phyloP scores from a whole-genome alignment of 495 filamentous ascomycete species.

The Alectoria sarmentosa region DNA sequence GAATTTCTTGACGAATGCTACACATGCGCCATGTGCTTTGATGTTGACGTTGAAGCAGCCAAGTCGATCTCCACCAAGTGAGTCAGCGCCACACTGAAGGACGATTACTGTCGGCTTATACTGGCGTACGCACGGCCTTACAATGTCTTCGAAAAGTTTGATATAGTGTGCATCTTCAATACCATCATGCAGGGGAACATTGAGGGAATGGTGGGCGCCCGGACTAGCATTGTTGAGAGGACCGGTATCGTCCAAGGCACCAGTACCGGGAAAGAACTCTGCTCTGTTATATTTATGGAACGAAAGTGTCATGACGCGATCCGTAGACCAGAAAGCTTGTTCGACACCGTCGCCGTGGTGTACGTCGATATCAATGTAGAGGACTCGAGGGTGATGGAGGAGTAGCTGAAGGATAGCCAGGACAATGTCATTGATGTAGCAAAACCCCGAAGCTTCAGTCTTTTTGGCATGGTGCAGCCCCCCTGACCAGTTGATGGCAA shows the following conservation, averaged over 20 bases:
- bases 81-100: slow-evolving; percentile 94
- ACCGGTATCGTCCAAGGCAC: slow-evolving; percentile 51
- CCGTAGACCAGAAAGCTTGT: slow-evolving; percentile 93
- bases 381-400: slow-evolving; percentile 78
- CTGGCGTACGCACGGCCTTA: slow-evolving; percentile 62
- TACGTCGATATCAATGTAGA: slow-evolving; percentile 98
- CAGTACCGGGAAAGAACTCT: slow-evolving; percentile 67
- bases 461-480: slow-evolving; percentile 98
- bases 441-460: slow-evolving; percentile 88
- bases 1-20: slow-evolving; percentile 75
- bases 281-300: slow-evolving; percentile 94
- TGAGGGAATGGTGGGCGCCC: slow-evolving; percentile 57
- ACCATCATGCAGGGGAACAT: slow-evolving; percentile 64
- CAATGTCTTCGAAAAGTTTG: slow-evolving; percentile 72
- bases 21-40: slow-evolving; percentile 83
- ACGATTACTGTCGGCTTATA: slow-evolving; percentile 86
- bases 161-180: slow-evolving; percentile 92
- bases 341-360: slow-evolving; percentile 98
- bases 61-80: slow-evolving; percentile 83
- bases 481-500: slow-evolving; percentile 98
- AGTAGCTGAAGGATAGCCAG: slow-evolving; percentile 88
- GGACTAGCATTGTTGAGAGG: slow-evolving; percentile 53
- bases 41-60: slow-evolving; percentile 97
- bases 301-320: slow-evolving; percentile 91
- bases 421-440: slow-evolving; percentile 98